A percentile compares a stretch with the other conserved stretches of the same genome.
phyloP scores from a whole-genome alignment of 208 protist genomes.

The Novymonas esmeraldas region DNA sequence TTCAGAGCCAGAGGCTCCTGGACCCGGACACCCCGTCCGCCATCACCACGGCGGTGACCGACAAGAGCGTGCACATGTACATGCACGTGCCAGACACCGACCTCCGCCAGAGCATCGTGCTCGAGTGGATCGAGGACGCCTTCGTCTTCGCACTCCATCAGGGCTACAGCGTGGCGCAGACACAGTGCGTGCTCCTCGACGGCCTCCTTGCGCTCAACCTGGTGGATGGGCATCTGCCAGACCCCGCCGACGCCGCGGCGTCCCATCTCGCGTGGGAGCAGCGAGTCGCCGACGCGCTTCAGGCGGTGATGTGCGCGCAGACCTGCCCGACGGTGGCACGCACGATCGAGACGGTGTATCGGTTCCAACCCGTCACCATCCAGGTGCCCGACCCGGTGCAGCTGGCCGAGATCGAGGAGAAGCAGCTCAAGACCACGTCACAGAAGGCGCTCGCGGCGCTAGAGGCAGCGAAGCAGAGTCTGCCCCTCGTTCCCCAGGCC shows the following conservation, averaged over 20 bases:
- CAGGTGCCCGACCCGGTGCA: slow-evolving; percentile 57
- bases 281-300: slow-evolving; percentile 29
- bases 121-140: slow-evolving; percentile 81
- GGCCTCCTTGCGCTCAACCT: slow-evolving; percentile 50
- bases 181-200: slow-evolving; percentile 67
- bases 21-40: neutral
- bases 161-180: slow-evolving; percentile 59
- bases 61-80: slow-evolving; percentile 24
- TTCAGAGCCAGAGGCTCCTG: neutral
- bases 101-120: slow-evolving; percentile 46
- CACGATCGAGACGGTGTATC: slow-evolving; percentile 34
- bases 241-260: slow-evolving; percentile 19
- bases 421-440: slow-evolving; percentile 48
- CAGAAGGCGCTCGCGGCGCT: slow-evolving; percentile 53
- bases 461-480: slow-evolving; percentile 38
- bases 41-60: neutral
- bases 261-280: slow-evolving; percentile 24
- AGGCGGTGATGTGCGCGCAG: slow-evolving; percentile 53
- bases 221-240: slow-evolving; percentile 25
- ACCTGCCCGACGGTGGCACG: slow-evolving; percentile 43
- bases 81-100: slow-evolving; percentile 38
- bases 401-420: slow-evolving; percentile 46
- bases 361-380: slow-evolving; percentile 24
- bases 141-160: slow-evolving; percentile 46
- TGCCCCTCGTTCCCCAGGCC: slow-evolving; percentile 39